Percentiles rank a stretch among this genome's conserved stretches.
phyloP scores from a whole-genome alignment of 2,329 filamentous ascomycete species.

The Aspergillus novofumigatus region DNA sequence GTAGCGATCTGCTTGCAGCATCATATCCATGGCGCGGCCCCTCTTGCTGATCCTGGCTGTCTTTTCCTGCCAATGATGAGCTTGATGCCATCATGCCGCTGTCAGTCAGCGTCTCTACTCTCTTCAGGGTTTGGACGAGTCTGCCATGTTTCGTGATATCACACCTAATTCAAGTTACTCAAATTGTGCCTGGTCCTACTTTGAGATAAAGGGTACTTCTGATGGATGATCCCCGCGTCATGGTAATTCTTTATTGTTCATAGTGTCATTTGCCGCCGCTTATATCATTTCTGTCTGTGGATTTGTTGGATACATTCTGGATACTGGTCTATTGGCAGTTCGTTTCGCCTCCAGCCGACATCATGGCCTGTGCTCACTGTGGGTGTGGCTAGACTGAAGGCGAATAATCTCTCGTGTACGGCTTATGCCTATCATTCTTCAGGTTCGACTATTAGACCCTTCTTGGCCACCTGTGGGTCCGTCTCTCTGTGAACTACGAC shows the following conservation, averaged over 20 bases:
- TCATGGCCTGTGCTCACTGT: neutral
- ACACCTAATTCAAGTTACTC: neutral
- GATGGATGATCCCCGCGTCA: neutral
- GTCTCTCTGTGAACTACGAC: neutral
- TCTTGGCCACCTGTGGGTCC: neutral
- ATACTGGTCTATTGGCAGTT: neutral
- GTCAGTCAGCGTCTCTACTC: neutral
- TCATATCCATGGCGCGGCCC: neutral
- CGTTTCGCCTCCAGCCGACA: neutral
- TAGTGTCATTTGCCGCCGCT: neutral
- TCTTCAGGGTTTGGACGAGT: neutral
- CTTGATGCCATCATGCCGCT: neutral
- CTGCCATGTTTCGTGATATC: neutral
- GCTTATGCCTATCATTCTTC: neutral
- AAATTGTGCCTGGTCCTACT: too few species aligned
- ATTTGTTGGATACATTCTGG: neutral
- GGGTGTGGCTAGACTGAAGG: neutral
- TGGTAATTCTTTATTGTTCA: neutral
- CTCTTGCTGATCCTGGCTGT: neutral
- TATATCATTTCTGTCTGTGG: neutral
- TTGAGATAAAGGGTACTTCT: neutral
- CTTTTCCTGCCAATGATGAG: neutral
- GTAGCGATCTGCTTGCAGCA: neutral
- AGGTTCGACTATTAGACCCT: neutral
- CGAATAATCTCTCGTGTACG: neutral